Evolutionary conservation across 441 rosid species (phyloP).

Genomic region (Croton setiger): DNA sequence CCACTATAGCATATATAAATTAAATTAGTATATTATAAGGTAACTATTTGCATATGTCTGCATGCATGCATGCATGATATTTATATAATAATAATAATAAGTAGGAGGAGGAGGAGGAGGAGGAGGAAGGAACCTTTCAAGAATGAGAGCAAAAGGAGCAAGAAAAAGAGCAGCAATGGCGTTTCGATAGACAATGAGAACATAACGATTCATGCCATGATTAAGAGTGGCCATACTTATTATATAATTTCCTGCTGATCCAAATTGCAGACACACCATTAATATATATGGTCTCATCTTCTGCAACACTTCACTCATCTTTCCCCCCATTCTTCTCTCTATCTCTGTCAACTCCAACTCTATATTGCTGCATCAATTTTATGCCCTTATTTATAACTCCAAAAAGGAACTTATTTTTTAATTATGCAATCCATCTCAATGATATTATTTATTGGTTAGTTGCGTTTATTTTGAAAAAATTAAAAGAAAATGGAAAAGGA

Average conservation of each 20-base stretch:
- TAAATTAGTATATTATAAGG: not conserved
- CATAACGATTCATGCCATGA: slow-evolving; percentile 66
- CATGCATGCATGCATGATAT: not conserved
- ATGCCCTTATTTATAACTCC: slow-evolving; percentile 11
- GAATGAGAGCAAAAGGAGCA: slow-evolving; percentile 64
- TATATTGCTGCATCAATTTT: too few relatives aligned
- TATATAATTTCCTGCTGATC: slow-evolving; percentile 58
- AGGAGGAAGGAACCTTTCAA: slow-evolving; percentile 49
- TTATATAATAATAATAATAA: too few relatives aligned
- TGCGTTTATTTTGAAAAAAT: too few relatives aligned
- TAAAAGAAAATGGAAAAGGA: not conserved
- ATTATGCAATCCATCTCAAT: slow-evolving; percentile 2
- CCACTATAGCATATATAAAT: not conserved
- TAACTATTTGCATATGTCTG: not conserved
- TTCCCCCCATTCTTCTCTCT: not conserved
- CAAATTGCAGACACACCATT: slow-evolving; percentile 66
- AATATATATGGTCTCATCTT: slow-evolving; percentile 50
- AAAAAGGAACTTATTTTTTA: not conserved
- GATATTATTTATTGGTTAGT: slow-evolving; percentile 14
- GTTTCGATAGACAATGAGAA: slow-evolving; percentile 63
- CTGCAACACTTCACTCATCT: slow-evolving; percentile 9
- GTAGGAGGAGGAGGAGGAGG: too few relatives aligned
- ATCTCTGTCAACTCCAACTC: not conserved
- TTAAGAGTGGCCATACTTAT: slow-evolving; percentile 53
- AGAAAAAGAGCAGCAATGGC: slow-evolving; percentile 56